These are phyloP conservation scores for Cutaneotrichosporon spelunceum DNA, from an alignment of 1,284 basidiomycete genomes.

Conservation along the genomic window DNA sequence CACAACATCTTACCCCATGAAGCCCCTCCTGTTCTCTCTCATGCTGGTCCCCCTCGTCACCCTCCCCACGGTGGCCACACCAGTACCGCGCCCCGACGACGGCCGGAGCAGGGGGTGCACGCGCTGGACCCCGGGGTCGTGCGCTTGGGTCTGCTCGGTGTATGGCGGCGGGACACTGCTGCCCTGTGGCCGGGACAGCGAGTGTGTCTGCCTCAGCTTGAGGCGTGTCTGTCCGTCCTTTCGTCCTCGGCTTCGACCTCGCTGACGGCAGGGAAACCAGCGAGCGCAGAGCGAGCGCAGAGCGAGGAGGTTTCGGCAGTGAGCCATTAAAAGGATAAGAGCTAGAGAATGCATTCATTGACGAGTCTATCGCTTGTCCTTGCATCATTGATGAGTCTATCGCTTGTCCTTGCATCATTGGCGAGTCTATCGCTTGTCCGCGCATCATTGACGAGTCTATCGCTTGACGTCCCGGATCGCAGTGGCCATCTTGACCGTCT, in stretches of 20 bases:
- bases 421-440: too few species aligned
- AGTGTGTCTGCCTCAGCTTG: background rate
- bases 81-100: background rate
- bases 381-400: too few species aligned
- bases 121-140: background rate
- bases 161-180: background rate
- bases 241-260: background rate
- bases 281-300: background rate
- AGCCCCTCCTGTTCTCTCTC: background rate
- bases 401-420: too few species aligned
- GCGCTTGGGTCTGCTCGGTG: background rate
- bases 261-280: background rate
- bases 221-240: background rate
- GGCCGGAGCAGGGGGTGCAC: background rate
- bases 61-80: background rate
- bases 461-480: conserved; percentile 49
- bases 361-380: too few species aligned
- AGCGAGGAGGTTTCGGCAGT: too few species aligned
- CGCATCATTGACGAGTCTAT: too few species aligned
- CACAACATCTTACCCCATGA: too few species aligned
- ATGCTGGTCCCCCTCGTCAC: background rate
- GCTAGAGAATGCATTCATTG: too few species aligned
- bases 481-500: conserved; percentile 59
- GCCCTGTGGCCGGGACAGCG: background rate
- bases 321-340: too few species aligned